Evolutionary conservation across 306 rosid genomes (phyloP).

Genomic region (Fagus sylvatica): DNA sequence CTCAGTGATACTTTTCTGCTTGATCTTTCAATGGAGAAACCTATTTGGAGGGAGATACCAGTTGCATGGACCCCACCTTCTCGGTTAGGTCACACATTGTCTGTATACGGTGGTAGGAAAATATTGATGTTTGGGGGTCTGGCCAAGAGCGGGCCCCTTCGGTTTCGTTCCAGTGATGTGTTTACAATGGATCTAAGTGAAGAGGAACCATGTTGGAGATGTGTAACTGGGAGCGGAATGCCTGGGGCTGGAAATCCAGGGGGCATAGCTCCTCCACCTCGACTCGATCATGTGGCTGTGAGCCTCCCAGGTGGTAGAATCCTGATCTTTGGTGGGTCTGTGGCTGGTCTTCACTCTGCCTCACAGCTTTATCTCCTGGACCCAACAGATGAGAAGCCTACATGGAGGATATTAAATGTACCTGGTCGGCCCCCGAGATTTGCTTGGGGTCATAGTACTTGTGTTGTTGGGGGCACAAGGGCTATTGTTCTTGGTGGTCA

Average conservation of each 20-base stretch:
- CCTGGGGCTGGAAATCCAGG: constrained; percentile 99
- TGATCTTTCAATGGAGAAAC: constrained; percentile 97
- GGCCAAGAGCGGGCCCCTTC: constrained; percentile 97
- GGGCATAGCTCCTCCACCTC: constrained; percentile 97
- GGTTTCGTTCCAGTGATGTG: constrained; percentile 95
- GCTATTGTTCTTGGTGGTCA: constrained; percentile 98
- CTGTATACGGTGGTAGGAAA: constrained; percentile 98
- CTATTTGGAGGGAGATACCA: constrained; percentile 97
- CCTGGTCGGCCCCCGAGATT: constrained; percentile 95
- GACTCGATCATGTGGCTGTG: constrained; percentile 98
- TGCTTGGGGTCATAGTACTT: constrained; percentile 99
- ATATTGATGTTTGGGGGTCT: constrained; percentile 99
- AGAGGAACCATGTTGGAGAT: constrained; percentile 98
- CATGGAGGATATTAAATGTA: constrained; percentile 94
- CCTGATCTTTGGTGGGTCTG: constrained; percentile 96
- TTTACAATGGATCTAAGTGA: constrained; percentile 96
- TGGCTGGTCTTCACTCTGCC: constrained; percentile 99
- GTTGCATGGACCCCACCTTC: constrained; percentile 98
- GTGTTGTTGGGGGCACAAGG: constrained; percentile 98
- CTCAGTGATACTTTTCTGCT: constrained; percentile 95
- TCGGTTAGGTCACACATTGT: constrained; percentile 89
- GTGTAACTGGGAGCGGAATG: constrained; percentile 94
- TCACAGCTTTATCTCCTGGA: constrained; percentile 95
- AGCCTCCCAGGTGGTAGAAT: constrained; percentile 98
- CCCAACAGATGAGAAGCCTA: constrained; percentile 96